Evolutionary conservation across 2,329 filamentous ascomycete species (phyloP).

Genomic region (Venturiaceae sp.): DNA sequence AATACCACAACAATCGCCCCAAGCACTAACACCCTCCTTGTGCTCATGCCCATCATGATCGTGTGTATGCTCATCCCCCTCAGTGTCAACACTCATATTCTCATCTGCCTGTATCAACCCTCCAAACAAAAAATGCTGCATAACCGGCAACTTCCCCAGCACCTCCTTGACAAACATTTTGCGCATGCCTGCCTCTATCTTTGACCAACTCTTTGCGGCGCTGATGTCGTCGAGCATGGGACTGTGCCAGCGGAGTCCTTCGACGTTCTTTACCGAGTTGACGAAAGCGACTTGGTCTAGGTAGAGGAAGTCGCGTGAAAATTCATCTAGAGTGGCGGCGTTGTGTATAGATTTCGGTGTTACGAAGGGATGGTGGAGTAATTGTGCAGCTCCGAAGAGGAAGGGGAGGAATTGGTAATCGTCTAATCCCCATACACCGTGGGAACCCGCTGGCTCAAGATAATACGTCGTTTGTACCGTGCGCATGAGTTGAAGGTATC

Average conservation of each 20-base stretch:
- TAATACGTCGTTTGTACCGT: slow-evolving; percentile 87
- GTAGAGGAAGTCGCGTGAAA: slow-evolving; percentile 74
- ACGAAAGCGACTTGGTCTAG: slow-evolving; percentile 89
- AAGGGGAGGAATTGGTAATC: slow-evolving; percentile 46
- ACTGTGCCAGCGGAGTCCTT: slow-evolving; percentile 89
- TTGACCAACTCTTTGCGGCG: slow-evolving; percentile 77
- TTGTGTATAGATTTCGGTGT: slow-evolving; percentile 65
- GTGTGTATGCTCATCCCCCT: slow-evolving; percentile 37
- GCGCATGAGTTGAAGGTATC: slow-evolving; percentile 82
- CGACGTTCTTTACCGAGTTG: slow-evolving; percentile 92
- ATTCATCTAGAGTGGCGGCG: slow-evolving; percentile 77
- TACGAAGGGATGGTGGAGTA: slow-evolving; percentile 56
- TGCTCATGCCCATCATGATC: slow-evolving; percentile 29
- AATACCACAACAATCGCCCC: slow-evolving; percentile 97
- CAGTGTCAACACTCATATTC: slow-evolving; percentile 64
- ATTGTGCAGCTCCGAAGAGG: slow-evolving; percentile 38
- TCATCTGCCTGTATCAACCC: slow-evolving; percentile 69
- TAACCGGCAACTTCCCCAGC: slow-evolving; percentile 84
- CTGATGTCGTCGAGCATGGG: slow-evolving; percentile 99
- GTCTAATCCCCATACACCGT: slow-evolving; percentile 43
- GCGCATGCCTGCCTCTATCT: slow-evolving; percentile 90
- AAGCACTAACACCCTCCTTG: slow-evolving; percentile 46
- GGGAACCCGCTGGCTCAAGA: slow-evolving; percentile 62
- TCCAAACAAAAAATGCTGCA: slow-evolving; percentile 97
- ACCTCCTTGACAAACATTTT: slow-evolving; percentile 96